These are phyloP conservation scores for Quercus rubra DNA, from an alignment of 306 rosid genomes.

Conservation along the genomic window DNA sequence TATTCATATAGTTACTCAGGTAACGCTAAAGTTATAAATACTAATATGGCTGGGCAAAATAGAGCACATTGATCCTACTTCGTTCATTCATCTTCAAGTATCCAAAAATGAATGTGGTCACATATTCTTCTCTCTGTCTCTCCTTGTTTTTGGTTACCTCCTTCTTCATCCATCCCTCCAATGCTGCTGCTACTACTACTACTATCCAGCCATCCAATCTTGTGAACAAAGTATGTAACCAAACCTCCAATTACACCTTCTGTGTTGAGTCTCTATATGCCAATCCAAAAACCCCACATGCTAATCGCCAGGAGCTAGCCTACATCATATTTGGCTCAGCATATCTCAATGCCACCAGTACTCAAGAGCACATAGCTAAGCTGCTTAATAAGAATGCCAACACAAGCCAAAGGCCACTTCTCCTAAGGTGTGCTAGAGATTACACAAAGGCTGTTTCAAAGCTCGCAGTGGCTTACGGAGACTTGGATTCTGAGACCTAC, in stretches of 20 bases:
- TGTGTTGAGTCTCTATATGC: constrained; percentile 39
- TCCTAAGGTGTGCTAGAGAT: constrained; percentile 23
- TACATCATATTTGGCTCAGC: constrained; percentile 33
- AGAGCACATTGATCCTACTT: too few species aligned
- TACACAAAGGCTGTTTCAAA: constrained; percentile 35
- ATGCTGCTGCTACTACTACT: background rate
- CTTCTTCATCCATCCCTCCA: background rate
- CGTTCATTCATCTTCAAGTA: background rate
- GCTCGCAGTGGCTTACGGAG: constrained; percentile 30
- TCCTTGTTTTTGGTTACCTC: background rate
- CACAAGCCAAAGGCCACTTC: background rate
- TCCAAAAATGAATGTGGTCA: background rate
- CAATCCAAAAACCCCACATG: constrained; percentile 27
- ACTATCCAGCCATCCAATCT: constrained; percentile 20
- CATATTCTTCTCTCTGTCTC: background rate
- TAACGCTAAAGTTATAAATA: too few species aligned
- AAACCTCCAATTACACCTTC: constrained; percentile 45
- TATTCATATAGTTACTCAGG: too few species aligned
- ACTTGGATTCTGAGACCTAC: constrained; percentile 48
- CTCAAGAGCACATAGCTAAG: constrained; percentile 15
- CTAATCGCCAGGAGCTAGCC: constrained; percentile 37
- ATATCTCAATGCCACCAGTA: constrained; percentile 35
- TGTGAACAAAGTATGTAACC: constrained; percentile 29
- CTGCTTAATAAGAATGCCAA: constrained; percentile 8
- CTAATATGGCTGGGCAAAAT: too few species aligned